Conservation (phyloP, 108 stramenopile species). For the Mayamaea pseudoterrestris region DNA sequence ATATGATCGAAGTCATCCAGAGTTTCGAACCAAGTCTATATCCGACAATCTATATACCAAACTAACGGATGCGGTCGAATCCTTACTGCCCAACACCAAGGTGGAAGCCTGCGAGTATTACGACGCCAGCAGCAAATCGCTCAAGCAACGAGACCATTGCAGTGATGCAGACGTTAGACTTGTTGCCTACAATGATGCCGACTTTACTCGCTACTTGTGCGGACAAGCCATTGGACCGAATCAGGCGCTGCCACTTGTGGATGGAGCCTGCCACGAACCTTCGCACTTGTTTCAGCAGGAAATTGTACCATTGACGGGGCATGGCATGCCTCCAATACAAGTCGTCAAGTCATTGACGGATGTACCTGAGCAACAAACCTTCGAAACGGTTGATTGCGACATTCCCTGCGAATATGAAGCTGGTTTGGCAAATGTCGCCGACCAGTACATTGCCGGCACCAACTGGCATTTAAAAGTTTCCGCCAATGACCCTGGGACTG, state of each 20-base stretch:
- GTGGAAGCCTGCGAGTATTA: conserved; percentile 6
- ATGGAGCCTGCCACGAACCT: conserved; percentile 4
- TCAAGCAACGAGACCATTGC: conserved; percentile 3
- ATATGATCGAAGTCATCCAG: conserved; percentile 23
- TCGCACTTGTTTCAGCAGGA: conserved; percentile 16
- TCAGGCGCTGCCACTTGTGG: conserved; percentile 10
- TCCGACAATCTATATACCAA: neutral
- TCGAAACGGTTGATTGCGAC: conserved; percentile 18
- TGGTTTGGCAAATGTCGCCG: neutral
- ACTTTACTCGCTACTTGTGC: conserved; percentile 26
- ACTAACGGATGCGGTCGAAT: conserved; percentile 2
- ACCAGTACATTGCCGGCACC: conserved; percentile 18
- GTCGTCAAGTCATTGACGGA: conserved; percentile 6
- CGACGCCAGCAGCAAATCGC: neutral
- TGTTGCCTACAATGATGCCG: conserved; percentile 26
- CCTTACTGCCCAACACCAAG: conserved; percentile 4
- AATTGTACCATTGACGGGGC: conserved; percentile 15
- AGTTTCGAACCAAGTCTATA: conserved; percentile 17
- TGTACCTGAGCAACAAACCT: neutral
- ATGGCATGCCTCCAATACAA: conserved; percentile 28
- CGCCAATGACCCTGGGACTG: conserved; percentile 1
- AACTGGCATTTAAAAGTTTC: conserved; percentile 20
- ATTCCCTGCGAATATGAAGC: conserved; percentile 24
- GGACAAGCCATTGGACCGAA: conserved; percentile 20
- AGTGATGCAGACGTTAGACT: conserved; percentile 15